Conservation (phyloP, 2,329 filamentous ascomycete genomes). For the Calonectria leucothoes region DNA sequence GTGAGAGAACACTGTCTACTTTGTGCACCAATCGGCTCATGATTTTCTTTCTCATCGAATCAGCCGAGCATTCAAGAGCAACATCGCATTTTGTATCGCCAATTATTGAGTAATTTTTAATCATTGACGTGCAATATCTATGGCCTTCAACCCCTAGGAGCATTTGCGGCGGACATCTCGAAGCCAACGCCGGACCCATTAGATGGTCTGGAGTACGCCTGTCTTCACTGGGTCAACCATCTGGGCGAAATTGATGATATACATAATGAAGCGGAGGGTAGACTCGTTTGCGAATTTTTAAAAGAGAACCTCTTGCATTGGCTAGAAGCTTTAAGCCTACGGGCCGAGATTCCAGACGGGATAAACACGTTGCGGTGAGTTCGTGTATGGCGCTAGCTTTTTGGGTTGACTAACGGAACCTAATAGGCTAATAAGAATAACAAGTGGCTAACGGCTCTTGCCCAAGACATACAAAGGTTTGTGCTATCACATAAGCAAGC, state of each 20-base stretch:
- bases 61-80: too few relatives aligned
- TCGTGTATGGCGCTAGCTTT: constrained; percentile 38
- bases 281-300: background rate
- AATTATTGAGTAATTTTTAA: too few relatives aligned
- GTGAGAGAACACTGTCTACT: constrained; percentile 42
- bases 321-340: too few relatives aligned
- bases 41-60: constrained; percentile 56
- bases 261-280: background rate
- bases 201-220: constrained; percentile 29
- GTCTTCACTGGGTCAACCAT: constrained; percentile 36
- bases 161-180: too few relatives aligned
- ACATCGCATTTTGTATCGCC: too few relatives aligned
- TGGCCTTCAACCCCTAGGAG: too few relatives aligned
- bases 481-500: background rate
- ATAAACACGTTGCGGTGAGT: too few relatives aligned
- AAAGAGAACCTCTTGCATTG: too few relatives aligned
- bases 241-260: background rate
- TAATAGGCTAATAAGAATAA: background rate
- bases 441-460: background rate
- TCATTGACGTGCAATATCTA: too few relatives aligned
- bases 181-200: constrained; percentile 33
- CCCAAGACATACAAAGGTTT: constrained; percentile 4
- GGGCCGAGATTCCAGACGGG: too few relatives aligned
- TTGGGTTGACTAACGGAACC: constrained; percentile 50
- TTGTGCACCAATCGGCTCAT: constrained; percentile 58